Conservation (phyloP, 2,329 filamentous ascomycete species). For the Apiospora arundinis region DNA sequence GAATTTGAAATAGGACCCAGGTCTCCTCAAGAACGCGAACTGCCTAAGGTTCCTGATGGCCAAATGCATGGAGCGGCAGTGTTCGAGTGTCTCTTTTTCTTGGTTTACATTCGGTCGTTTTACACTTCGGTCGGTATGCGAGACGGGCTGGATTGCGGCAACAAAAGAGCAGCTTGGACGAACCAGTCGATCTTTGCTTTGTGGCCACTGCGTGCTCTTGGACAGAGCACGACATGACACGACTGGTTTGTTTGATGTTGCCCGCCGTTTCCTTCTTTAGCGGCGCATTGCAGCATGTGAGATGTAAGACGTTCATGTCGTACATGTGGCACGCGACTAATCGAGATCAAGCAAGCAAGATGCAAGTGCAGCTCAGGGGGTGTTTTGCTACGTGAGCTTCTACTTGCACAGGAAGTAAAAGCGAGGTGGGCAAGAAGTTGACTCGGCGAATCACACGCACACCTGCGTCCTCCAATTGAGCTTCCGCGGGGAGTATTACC, state of each 20-base stretch:
- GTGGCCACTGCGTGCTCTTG: not conserved
- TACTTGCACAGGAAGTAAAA: not conserved
- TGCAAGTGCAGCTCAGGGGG: not conserved
- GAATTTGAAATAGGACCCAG: not conserved
- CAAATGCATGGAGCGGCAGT: not conserved
- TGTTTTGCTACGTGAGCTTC: not conserved
- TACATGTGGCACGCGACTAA: not conserved
- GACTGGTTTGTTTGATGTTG: not conserved
- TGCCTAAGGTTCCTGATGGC: not conserved
- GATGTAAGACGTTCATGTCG: not conserved
- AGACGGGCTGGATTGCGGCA: not conserved
- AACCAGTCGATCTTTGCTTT: not conserved
- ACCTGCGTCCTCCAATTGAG: no score
- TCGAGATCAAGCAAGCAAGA: conserved; percentile 13
- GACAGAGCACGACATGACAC: not conserved
- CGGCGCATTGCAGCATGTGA: not conserved
- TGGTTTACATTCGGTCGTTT: not conserved
- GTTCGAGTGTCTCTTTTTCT: not conserved
- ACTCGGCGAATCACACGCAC: no score
- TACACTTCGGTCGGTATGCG: no score
- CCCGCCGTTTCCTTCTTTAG: not conserved
- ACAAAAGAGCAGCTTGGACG: not conserved
- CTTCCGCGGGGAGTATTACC: no score
- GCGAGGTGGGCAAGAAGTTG: no score
- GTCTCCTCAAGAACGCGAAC: not conserved